These are phyloP conservation scores for Theobroma grandiflorum DNA, from an alignment of 441 rosid species.

Conservation along the genomic window DNA sequence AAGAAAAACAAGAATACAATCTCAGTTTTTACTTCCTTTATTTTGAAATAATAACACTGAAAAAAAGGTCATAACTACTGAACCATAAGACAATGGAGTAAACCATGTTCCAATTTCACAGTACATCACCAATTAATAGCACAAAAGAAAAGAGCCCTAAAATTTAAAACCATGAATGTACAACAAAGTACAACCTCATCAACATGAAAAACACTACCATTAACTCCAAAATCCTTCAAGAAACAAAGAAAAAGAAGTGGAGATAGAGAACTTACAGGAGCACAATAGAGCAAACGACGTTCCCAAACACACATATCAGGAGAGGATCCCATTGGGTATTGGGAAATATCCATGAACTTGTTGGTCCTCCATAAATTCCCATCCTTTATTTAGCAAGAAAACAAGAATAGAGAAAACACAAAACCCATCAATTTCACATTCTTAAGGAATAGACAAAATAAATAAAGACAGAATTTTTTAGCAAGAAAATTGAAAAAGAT, in stretches of 20 bases:
- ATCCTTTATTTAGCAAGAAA: constrained; percentile 51
- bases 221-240: neutral
- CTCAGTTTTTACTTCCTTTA: too few relatives aligned
- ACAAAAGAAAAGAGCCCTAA: neutral
- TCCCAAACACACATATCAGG: constrained; percentile 94
- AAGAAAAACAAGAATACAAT: neutral
- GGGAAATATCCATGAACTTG: constrained; percentile 76
- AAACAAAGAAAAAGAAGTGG: neutral
- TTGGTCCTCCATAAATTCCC: constrained; percentile 82
- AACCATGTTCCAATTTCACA: constrained; percentile 1
- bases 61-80: neutral
- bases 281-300: constrained; percentile 76
- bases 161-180: neutral
- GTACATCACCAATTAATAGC: neutral
- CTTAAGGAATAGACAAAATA: neutral
- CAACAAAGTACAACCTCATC: neutral
- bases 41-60: too few relatives aligned
- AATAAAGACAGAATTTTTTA: neutral
- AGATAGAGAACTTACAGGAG: constrained; percentile 59
- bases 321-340: too few relatives aligned
- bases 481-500: neutral
- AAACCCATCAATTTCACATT: neutral
- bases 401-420: neutral
- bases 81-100: neutral
- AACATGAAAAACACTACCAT: neutral